These are phyloP conservation scores for Solanum boliviense DNA, from an alignment of 257 asterid genomes.

Conservation along the genomic window DNA sequence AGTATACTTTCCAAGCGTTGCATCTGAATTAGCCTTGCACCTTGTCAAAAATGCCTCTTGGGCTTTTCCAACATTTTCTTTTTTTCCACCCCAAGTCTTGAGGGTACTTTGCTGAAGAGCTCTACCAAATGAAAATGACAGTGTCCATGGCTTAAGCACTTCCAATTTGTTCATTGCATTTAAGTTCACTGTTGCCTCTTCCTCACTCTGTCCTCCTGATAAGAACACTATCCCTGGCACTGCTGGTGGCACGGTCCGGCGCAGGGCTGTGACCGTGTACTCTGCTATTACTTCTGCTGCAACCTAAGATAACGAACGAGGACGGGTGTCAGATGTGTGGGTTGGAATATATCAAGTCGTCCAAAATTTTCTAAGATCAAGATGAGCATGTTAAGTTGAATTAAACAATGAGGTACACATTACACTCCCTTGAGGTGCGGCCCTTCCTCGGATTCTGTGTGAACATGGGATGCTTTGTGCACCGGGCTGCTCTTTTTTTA, in stretches of 20 bases:
- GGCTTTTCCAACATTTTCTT: constrained; percentile 63
- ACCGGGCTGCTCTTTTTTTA: too few species aligned
- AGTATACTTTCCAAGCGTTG: constrained; percentile 53
- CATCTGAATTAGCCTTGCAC: constrained; percentile 78
- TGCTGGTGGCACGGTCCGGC: constrained; percentile 81
- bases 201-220: constrained; percentile 92
- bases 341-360: too few species aligned
- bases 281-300: constrained; percentile 63
- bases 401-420: too few species aligned
- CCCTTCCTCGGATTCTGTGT: too few species aligned
- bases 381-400: too few species aligned
- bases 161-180: constrained; percentile 67
- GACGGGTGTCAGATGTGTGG: too few species aligned
- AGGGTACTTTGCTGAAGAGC: constrained; percentile 82
- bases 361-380: too few species aligned
- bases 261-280: constrained; percentile 55
- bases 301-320: constrained; percentile 22
- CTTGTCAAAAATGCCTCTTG: constrained; percentile 52
- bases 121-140: constrained; percentile 71
- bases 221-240: constrained; percentile 80
- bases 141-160: constrained; percentile 69
- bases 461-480: too few species aligned
- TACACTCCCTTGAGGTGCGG: too few species aligned
- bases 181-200: constrained; percentile 64
- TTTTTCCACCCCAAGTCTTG: constrained; percentile 68